Conservation (phyloP, 352 stramenopile genomes). For the Phytophthora crassamura region DNA sequence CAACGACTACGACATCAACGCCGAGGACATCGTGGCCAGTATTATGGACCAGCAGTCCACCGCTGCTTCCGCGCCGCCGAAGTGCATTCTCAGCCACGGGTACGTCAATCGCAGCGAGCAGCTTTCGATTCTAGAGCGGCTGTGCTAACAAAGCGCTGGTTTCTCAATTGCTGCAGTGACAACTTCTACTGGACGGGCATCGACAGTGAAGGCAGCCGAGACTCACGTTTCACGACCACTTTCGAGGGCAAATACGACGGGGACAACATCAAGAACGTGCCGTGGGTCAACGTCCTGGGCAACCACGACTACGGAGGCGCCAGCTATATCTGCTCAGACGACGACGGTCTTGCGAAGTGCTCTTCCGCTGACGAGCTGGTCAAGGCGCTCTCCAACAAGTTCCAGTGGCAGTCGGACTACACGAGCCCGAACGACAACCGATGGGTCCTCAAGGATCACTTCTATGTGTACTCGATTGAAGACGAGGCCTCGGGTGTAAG, state of each 20-base stretch:
- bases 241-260: conserved; percentile 76
- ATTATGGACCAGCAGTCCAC: conserved; percentile 55
- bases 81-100: conserved; percentile 73
- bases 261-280: conserved; percentile 56
- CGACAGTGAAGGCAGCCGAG: conserved; percentile 44
- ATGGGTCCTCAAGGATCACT: conserved; percentile 75
- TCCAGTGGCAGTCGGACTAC: conserved; percentile 68
- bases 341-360: conserved; percentile 50
- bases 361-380: conserved; percentile 54
- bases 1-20: too few relatives aligned
- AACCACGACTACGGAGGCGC: conserved; percentile 86
- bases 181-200: conserved; percentile 89
- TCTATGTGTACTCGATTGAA: conserved; percentile 67
- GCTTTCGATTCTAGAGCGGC: not conserved
- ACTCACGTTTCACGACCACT: conserved; percentile 68
- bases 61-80: conserved; percentile 51
- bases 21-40: conserved; percentile 58
- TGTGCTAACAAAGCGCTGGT: conserved; percentile 4
- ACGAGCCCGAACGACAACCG: conserved; percentile 75
- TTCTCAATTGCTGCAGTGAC: conserved; percentile 40
- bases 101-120: conserved; percentile 11
- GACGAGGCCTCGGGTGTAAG: conserved; percentile 49
- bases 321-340: conserved; percentile 69
- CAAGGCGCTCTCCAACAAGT: conserved; percentile 58
- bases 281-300: conserved; percentile 79